Evolutionary conservation across 2,329 filamentous ascomycete species (phyloP), one percentile per base, ranked within the genome.

Genomic region (Xylariaceae sp.): DNA sequence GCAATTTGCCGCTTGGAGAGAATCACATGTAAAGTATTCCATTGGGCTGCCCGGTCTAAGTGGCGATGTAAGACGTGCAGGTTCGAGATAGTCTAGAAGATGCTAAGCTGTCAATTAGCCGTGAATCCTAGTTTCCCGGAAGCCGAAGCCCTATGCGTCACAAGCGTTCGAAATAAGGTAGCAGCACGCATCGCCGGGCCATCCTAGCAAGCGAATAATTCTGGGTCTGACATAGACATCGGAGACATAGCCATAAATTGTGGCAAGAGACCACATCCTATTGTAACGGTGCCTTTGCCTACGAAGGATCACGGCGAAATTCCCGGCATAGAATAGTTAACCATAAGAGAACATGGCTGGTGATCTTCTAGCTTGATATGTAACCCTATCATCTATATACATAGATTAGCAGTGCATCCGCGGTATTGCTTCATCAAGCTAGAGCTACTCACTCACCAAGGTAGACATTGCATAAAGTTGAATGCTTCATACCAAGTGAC

Each of bases 21-120:
- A 31, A 39, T n/a, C 11, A n/a, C n/a, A 28, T 26, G 19, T 37
- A 11, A 37, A 12, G 14, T 8, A 19, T 40, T 26, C 24, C 24
- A 49, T 44, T 49, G 21, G 26, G 26, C 16, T n/a, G 28, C 43
- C 6, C 16, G 19, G 26, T 50, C 11, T 1, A 24, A 50, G 56
- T 54, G 51, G 56, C 56, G 19, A 58, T 50, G 45, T 58, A 48
- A 54, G 50, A 50, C 40, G 34, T 40, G 51, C 44, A 50, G 50
- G 26, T 19, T 29, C 6, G 24, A 17, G 37, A 33, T 24, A 29
- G 14, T 24, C 28, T 45, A 23, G 31, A 43, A 55, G 51, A 39
- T 36, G 28, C 7, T 39, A 39, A 16, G 21, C 5, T 33, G 47
- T 40, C 14, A n/a, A 12, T 12, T 19, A 37, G 24, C n/a, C n/a